phyloP scores from a whole-genome alignment of 2,329 filamentous ascomycete genomes.

The Volutella citrinella region DNA sequence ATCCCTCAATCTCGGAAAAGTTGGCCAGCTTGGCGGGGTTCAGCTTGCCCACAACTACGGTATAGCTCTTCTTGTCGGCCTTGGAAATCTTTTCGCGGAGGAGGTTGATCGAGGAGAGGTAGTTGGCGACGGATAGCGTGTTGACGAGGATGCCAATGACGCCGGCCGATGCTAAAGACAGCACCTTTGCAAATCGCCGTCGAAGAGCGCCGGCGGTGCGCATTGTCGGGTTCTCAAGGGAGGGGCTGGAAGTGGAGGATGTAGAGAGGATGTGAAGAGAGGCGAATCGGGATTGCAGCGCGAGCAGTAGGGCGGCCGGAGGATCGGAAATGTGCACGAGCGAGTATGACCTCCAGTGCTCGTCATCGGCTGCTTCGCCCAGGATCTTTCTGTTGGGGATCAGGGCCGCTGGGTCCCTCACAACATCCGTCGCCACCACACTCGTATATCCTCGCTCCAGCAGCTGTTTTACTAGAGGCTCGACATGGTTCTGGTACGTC shows the following conservation, averaged over 20 bases:
- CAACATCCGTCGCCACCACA: slow-evolving; percentile 66
- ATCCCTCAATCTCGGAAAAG: slow-evolving; percentile 91
- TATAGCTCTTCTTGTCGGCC: slow-evolving; percentile 92
- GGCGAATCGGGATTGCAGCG: slow-evolving; percentile 77
- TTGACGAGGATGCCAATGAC: slow-evolving; percentile 95
- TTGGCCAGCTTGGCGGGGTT: slow-evolving; percentile 96
- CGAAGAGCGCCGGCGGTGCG: slow-evolving; percentile 61
- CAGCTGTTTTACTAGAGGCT: slow-evolving; percentile 53
- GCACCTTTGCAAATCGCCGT: slow-evolving; percentile 83
- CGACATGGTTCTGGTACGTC: slow-evolving; percentile 76
- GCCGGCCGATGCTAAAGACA: slow-evolving; percentile 73
- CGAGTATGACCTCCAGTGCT: slow-evolving; percentile 62
- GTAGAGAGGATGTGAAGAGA: slow-evolving; percentile 77
- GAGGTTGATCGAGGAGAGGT: slow-evolving; percentile 74
- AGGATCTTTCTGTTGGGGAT: slow-evolving; percentile 78
- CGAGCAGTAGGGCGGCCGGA: slow-evolving; percentile 78
- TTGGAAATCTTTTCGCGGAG: slow-evolving; percentile 69
- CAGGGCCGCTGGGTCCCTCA: slow-evolving; percentile 73
- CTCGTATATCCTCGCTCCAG: slow-evolving; percentile 63
- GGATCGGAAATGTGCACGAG: slow-evolving; percentile 85
- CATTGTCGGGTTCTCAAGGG: slow-evolving; percentile 42
- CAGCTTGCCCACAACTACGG: slow-evolving; percentile 93
- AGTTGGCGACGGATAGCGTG: slow-evolving; percentile 88
- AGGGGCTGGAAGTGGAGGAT: slow-evolving; percentile 48
- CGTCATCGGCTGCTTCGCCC: slow-evolving; percentile 36